Evolutionary conservation across 805 yeast genomes (phyloP), one percentile per base, ranked within the genome.

Genomic region (Wickerhamiella spandovensis): DNA sequence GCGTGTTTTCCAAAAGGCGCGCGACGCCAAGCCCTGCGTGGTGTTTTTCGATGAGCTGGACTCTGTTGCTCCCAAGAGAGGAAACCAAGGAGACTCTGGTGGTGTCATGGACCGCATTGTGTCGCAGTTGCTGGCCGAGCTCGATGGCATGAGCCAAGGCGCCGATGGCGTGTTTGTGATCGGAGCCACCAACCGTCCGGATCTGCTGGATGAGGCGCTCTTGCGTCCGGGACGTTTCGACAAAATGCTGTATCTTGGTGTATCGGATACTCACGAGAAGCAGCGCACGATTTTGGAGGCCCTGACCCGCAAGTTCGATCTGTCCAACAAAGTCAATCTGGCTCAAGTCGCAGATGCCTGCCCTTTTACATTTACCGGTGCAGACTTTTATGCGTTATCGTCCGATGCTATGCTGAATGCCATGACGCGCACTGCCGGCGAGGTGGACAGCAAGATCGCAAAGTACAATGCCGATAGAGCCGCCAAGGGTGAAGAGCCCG

Each of bases 61-160:
- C 67, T 88, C 97, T 1, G 97, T 92, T 1, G 98, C 98, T 0
- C 97, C 97, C 1, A 90, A 92, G 64, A 80, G 97, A 71, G 98
- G 98, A 25, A 89, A 90, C 64, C 97, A 92, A 62, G 97, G 98
- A 22, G 98, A 92, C 66, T 88, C 97, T 2, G 97, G 97, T 17
- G 98, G 97, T 57, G 97, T 92, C 2, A 92, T 92, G 98, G 98
- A 92, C 64, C 77, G 98, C 65, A 92, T 92, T 56, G 98, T 92
- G 0, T 89, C 97, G 0, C 98, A 92, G 65, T 69, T 92, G 39
- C 71, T 92, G 48, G 96, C 97, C 0, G 98, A 92, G 64, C 71
- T 92, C 43, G 98, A 92, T 63, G 97, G 97, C 23, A 90, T 90
- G 97, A 64, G 71, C 13, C 82, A 82, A 9, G 83, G 83, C 6